Percentiles rank a stretch among this genome's conserved stretches.
These are phyloP conservation scores for Populus pruinosa DNA, from an alignment of 345 rosid species.

Conservation along the genomic window DNA sequence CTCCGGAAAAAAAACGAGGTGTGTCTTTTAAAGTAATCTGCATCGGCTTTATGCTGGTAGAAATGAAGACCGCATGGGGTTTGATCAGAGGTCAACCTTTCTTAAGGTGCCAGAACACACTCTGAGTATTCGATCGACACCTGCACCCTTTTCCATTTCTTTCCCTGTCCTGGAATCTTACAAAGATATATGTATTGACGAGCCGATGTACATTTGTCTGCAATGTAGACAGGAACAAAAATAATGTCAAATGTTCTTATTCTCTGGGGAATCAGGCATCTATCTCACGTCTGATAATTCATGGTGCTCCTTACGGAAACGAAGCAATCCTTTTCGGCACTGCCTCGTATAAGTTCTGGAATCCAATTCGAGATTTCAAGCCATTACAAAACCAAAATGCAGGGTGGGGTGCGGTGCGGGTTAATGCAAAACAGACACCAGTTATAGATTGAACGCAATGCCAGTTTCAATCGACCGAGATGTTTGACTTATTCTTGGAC, in stretches of 20 bases:
- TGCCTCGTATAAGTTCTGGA: neutral
- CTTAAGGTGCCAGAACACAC: neutral
- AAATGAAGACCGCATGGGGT: neutral
- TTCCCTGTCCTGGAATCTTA: neutral
- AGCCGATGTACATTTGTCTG: neutral
- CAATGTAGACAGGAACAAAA: neutral
- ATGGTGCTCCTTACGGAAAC: too few relatives aligned
- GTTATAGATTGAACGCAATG: too few relatives aligned
- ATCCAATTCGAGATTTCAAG: neutral
- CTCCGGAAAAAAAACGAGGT: too few relatives aligned
- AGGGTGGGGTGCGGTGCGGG: too few relatives aligned
- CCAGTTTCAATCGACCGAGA: too few relatives aligned
- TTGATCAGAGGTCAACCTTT: neutral
- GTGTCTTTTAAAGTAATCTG: too few relatives aligned
- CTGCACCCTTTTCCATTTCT: neutral
- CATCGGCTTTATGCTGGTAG: neutral
- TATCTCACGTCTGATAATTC: too few relatives aligned
- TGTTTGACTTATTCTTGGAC: too few relatives aligned
- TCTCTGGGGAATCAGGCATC: slow-evolving; percentile 5
- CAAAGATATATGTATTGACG: neutral
- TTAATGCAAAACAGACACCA: too few relatives aligned
- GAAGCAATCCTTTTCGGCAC: neutral
- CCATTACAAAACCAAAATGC: too few relatives aligned
- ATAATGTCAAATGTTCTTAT: neutral
- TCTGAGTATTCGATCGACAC: neutral